Conservation (phyloP, 202 grass and related monocot species). For the Musa balbisiana region DNA sequence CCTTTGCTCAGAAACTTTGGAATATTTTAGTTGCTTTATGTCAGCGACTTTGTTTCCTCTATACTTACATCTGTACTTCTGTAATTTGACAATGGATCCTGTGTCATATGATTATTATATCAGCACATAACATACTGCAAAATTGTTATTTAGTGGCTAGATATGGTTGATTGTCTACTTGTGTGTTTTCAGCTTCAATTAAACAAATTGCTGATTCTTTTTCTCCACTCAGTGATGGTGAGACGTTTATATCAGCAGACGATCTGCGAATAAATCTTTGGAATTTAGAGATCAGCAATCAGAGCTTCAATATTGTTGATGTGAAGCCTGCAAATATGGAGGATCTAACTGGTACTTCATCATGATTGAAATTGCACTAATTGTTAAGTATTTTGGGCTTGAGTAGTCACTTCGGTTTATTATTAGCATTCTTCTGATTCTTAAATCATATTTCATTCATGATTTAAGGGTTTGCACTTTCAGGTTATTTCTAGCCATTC, state of each 20-base stretch:
- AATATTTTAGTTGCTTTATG: not conserved
- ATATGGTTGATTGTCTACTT: not conserved
- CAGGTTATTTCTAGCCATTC: no score
- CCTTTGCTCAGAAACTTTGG: not conserved
- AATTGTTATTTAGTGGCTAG: not conserved
- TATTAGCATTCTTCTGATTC: no score
- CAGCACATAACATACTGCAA: not conserved
- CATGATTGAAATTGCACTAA: not conserved
- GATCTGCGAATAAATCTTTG: conserved; percentile 18
- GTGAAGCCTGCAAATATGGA: conserved; percentile 24
- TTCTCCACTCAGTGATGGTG: conserved; percentile 16
- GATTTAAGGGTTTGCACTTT: no score
- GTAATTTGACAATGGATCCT: not conserved
- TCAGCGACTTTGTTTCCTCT: not conserved
- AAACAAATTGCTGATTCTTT: conserved; percentile 11
- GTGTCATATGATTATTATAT: no score
- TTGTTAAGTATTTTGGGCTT: not conserved
- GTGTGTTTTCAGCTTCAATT: conserved; percentile 1
- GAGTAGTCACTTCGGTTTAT: not conserved
- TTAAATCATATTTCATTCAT: no score
- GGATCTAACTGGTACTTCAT: conserved; percentile 13
- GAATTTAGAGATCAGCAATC: conserved; percentile 21
- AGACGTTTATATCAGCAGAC: conserved; percentile 18
- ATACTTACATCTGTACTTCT: not conserved
- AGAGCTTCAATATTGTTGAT: conserved; percentile 15